Evolutionary conservation across 1,284 basidiomycete genomes (phyloP).

Genomic region (Irpex rosettiformis): DNA sequence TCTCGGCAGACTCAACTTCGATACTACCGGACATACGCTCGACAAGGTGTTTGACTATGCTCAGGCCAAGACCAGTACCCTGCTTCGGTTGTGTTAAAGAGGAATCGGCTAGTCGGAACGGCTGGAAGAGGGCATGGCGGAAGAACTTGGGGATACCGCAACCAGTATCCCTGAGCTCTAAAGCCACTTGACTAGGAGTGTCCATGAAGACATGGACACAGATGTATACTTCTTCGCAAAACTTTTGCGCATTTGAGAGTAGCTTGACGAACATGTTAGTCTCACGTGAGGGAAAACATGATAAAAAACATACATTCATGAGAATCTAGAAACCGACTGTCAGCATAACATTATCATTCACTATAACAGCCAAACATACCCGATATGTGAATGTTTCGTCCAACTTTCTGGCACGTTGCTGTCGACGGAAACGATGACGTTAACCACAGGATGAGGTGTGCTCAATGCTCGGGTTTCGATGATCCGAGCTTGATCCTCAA

Average conservation of each 20-base stretch:
- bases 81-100: constrained; percentile 26
- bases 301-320: constrained; percentile 25
- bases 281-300: not conserved
- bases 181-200: constrained; percentile 19
- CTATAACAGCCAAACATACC: constrained; percentile 15
- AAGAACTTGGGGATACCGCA: constrained; percentile 30
- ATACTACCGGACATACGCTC: constrained; percentile 30
- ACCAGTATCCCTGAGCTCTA: constrained; percentile 27
- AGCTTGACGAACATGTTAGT: constrained; percentile 17
- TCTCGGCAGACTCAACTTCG: constrained; percentile 26
- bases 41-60: constrained; percentile 31
- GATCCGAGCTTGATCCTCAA: constrained; percentile 27
- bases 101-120: constrained; percentile 29
- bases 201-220: constrained; percentile 24
- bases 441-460: constrained; percentile 22
- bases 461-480: constrained; percentile 21
- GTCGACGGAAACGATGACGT: constrained; percentile 26
- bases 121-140: constrained; percentile 27
- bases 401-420: constrained; percentile 23
- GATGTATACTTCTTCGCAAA: constrained; percentile 29
- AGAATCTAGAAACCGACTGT: constrained; percentile 19
- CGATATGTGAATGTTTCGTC: constrained; percentile 30
- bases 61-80: constrained; percentile 29
- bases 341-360: not conserved
- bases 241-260: constrained; percentile 30